Conservation (phyloP, 331 rosid species). For the Saraca asoca region DNA sequence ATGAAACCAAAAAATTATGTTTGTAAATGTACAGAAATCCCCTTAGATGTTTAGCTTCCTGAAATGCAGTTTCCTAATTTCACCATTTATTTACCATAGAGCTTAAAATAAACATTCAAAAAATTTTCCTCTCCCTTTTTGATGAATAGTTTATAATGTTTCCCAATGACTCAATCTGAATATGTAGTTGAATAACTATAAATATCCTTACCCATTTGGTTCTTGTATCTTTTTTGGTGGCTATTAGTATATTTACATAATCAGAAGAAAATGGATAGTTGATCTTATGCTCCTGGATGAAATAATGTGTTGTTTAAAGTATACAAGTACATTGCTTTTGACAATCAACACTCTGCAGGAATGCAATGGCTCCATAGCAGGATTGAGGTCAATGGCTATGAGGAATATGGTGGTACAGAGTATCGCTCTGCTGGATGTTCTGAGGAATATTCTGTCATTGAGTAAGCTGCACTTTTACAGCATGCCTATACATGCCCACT, state of each 20-base stretch:
- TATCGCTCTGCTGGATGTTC: conserved; percentile 94
- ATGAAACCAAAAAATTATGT: background rate
- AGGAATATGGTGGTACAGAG: conserved; percentile 84
- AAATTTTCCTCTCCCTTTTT: background rate
- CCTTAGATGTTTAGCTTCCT: background rate
- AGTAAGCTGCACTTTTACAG: conserved; percentile 50
- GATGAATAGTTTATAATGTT: conserved; percentile 8
- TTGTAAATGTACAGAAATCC: conserved; percentile 9
- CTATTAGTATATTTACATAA: background rate
- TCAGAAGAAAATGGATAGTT: background rate
- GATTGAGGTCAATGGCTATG: conserved; percentile 78
- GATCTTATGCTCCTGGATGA: background rate
- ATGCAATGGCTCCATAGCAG: conserved; percentile 93
- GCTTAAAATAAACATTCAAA: conserved; percentile 1
- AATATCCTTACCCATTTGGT: background rate
- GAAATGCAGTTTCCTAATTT: conserved; percentile 1
- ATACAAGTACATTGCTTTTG: conserved; percentile 17
- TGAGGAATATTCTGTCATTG: conserved; percentile 72
- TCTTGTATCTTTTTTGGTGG: background rate
- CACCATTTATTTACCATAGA: background rate
- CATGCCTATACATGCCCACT: conserved; percentile 2
- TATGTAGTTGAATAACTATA: background rate
- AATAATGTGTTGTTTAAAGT: conserved; percentile 11
- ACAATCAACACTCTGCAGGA: conserved; percentile 48
- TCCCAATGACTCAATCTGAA: conserved; percentile 7